Percentiles rank a stretch among this genome's conserved stretches.
Evolutionary conservation across 495 filamentous ascomycete species (phyloP).

Genomic region (Pseudoneurospora amorphoporcata): DNA sequence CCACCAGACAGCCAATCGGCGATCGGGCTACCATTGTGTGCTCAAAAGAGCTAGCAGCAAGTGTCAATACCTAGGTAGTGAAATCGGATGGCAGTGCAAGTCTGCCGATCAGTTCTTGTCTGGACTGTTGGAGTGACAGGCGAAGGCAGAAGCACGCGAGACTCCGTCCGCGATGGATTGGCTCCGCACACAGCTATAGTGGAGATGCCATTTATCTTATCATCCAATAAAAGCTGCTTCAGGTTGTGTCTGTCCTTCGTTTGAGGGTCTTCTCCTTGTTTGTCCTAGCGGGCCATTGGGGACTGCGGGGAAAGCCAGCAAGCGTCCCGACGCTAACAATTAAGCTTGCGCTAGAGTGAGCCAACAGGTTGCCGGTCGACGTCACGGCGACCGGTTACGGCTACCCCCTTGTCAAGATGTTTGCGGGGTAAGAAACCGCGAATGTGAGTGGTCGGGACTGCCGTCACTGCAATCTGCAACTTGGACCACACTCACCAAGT

Average conservation of each 20-base stretch:
- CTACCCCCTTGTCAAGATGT: constrained; percentile 8
- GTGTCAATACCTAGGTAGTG: neutral
- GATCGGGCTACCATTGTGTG: neutral
- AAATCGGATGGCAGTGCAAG: neutral
- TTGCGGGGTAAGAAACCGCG: constrained; percentile 16
- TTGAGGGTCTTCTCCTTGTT: neutral
- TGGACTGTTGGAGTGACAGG: neutral
- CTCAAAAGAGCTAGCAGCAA: neutral
- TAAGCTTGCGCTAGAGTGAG: constrained; percentile 5
- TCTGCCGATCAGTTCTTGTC: neutral
- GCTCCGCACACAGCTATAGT: neutral
- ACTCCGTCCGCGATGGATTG: neutral
- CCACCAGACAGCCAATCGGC: neutral
- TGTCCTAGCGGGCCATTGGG: neutral
- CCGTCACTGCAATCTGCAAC: neutral
- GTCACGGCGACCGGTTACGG: constrained; percentile 15
- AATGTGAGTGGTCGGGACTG: neutral
- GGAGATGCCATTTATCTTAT: neutral
- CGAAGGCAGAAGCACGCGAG: neutral
- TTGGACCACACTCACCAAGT: neutral
- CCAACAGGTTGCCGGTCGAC: constrained; percentile 11
- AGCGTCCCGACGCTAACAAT: constrained; percentile 8
- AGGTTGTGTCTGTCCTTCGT: neutral
- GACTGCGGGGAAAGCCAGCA: neutral
- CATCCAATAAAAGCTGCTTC: neutral